These are phyloP conservation scores for Boletus reticulatus DNA, from an alignment of 768 basidiomycete species.

Conservation along the genomic window DNA sequence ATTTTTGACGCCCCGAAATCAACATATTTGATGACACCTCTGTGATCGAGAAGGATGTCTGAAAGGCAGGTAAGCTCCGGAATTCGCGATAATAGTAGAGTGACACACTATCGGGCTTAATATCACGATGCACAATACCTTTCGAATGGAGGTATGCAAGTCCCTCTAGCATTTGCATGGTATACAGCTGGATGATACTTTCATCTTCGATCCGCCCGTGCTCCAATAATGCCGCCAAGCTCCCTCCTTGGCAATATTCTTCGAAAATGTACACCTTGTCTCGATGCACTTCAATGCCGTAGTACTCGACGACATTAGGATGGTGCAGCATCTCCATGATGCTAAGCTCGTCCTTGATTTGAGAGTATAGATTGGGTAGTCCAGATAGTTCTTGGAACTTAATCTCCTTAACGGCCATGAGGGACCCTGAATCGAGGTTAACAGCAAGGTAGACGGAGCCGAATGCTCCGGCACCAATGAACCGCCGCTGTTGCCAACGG, in stretches of 20 bases:
- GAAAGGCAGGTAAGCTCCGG: slow-evolving; percentile 12
- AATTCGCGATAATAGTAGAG: background rate
- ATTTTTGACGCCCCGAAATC: slow-evolving; percentile 99
- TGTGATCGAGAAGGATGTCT: slow-evolving; percentile 92
- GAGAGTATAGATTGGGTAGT: slow-evolving; percentile 81
- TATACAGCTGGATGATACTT: slow-evolving; percentile 91
- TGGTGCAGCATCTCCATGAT: slow-evolving; percentile 99
- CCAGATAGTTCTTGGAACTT: slow-evolving; percentile 93
- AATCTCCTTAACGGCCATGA: slow-evolving; percentile 99
- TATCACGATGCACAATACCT: slow-evolving; percentile 92
- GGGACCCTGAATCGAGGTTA: slow-evolving; percentile 90
- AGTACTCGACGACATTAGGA: slow-evolving; percentile 97
- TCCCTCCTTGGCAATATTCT: slow-evolving; percentile 97
- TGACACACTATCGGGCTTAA: slow-evolving; percentile 95
- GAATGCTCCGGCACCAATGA: slow-evolving; percentile 98
- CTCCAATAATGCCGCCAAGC: slow-evolving; percentile 82
- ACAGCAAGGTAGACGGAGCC: slow-evolving; percentile 99
- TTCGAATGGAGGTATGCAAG: slow-evolving; percentile 91
- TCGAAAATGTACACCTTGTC: slow-evolving; percentile 99
- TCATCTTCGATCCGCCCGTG: slow-evolving; percentile 97
- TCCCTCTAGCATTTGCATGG: slow-evolving; percentile 95
- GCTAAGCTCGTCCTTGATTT: slow-evolving; percentile 92
- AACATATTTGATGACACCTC: slow-evolving; percentile 92
- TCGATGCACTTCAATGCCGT: slow-evolving; percentile 97
- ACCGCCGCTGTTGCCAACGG: slow-evolving; percentile 97